Conservation (phyloP, 2,329 filamentous ascomycete species). For the Trichophyton simii region DNA sequence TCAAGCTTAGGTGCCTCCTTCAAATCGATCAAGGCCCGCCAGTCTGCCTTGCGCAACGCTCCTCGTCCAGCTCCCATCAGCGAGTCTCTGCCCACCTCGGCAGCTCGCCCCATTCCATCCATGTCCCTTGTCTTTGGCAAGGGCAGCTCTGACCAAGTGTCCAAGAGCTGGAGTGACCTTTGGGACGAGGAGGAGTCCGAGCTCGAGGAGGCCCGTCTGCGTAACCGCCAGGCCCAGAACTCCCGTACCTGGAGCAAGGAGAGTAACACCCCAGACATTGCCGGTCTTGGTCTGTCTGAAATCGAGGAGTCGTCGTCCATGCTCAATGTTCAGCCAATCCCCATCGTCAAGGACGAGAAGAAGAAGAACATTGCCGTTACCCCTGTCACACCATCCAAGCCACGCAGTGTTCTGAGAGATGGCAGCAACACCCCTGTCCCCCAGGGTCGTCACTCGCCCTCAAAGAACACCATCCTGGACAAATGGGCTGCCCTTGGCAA, state of each 20-base stretch:
- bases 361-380: slow-evolving; percentile 26
- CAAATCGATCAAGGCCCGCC: slow-evolving; percentile 52
- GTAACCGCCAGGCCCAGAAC: slow-evolving; percentile 51
- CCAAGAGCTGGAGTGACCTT: slow-evolving; percentile 98
- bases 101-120: slow-evolving; percentile 49
- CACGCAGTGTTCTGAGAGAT: slow-evolving; percentile 36
- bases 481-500: slow-evolving; percentile 87
- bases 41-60: slow-evolving; percentile 32
- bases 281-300: slow-evolving; percentile 41
- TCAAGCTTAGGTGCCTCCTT: slow-evolving; percentile 72
- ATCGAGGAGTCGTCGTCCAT: slow-evolving; percentile 39
- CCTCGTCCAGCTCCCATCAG: slow-evolving; percentile 59
- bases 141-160: slow-evolving; percentile 58
- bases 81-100: slow-evolving; percentile 59
- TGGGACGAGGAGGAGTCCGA: slow-evolving; percentile 86
- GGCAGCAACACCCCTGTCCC: background rate
- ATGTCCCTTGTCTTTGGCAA: slow-evolving; percentile 71
- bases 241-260: slow-evolving; percentile 69
- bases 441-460: slow-evolving; percentile 48
- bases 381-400: slow-evolving; percentile 57
- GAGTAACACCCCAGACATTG: slow-evolving; percentile 44
- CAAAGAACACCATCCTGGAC: slow-evolving; percentile 45
- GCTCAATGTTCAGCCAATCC: slow-evolving; percentile 36
- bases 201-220: slow-evolving; percentile 47
- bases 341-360: slow-evolving; percentile 17